phyloP scores from a whole-genome alignment of 2,329 filamentous ascomycete species.

The Aspergillus eucalypticola region DNA sequence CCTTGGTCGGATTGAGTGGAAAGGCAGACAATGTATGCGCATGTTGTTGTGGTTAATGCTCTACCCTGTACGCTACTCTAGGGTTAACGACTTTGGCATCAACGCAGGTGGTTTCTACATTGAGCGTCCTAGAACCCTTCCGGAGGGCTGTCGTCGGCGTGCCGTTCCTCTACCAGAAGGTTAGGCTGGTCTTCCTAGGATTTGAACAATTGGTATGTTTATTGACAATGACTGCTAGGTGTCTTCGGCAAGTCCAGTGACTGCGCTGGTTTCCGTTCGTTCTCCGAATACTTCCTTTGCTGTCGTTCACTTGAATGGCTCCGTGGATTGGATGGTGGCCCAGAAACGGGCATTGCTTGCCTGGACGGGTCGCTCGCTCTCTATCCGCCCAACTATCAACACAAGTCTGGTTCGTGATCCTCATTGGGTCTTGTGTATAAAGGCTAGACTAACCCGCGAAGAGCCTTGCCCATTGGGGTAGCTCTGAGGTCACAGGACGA shows the following conservation, averaged over 20 bases:
- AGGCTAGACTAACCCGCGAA: slow-evolving; percentile 43
- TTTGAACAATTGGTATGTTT: background rate
- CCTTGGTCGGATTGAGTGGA: slow-evolving; percentile 84
- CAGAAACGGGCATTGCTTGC: slow-evolving; percentile 88
- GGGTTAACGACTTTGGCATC: slow-evolving; percentile 8
- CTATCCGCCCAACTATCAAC: slow-evolving; percentile 73
- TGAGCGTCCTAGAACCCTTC: slow-evolving; percentile 83
- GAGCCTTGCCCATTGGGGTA: slow-evolving; percentile 86
- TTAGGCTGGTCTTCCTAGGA: slow-evolving; percentile 20
- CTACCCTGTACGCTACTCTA: background rate
- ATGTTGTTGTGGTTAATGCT: background rate
- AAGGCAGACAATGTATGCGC: slow-evolving; percentile 79
- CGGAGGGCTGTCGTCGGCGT: slow-evolving; percentile 77
- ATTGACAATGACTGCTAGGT: slow-evolving; percentile 53
- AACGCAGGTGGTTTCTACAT: slow-evolving; percentile 76
- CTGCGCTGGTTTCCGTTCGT: slow-evolving; percentile 83
- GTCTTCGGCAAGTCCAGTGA: slow-evolving; percentile 82
- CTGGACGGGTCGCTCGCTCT: slow-evolving; percentile 89
- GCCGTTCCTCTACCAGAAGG: slow-evolving; percentile 88
- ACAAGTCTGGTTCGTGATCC: slow-evolving; percentile 59
- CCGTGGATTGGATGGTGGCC: slow-evolving; percentile 90
- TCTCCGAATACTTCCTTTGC: slow-evolving; percentile 83
- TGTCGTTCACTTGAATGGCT: slow-evolving; percentile 86
- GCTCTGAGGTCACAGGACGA: slow-evolving; percentile 81
- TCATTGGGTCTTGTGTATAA: too few relatives aligned